Evolutionary conservation across 1,139 yeast genomes (phyloP), one percentile per base, ranked within the genome.

Genomic region (Diutina ranongensis): DNA sequence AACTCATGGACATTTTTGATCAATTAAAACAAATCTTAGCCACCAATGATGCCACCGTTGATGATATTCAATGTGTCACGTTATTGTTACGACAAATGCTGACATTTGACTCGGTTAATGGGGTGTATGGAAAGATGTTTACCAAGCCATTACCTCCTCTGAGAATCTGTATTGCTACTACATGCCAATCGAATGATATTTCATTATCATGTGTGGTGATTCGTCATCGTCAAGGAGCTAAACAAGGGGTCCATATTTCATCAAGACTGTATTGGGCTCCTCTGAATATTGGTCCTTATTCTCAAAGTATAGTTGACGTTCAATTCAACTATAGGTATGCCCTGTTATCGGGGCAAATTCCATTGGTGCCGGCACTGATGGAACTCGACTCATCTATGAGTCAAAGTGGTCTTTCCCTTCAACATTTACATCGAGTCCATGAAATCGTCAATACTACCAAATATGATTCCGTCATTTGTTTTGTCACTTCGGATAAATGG

Each of bases 181-280:
- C 55, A 0, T 56, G 81, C 2, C 67, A 80, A 1, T 46, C 52
- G 0, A 49, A 49, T 22, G 56, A 61, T 5, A 58, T 82, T 1
- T 83, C 78, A 52, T 57, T 88, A 12, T 83, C 94, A 0, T 78
- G 84, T 34, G 64, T 72, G 4, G 70, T 72, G 1, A 59, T 74
- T 5, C 57, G 58, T 54, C 55, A 2, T 49, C 57, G 45, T 0
- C 27, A 20, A 4, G 27, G 49, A 49, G 18, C 78, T 79, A 52
- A 65, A 65, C 36, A 15, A 38, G 97, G 97, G 0, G 66, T 92
- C 21, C 97, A 92, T 57, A 86, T 92, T 3, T 87, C 92, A 54
- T 87, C 97, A 1, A 71, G 92, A 48, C 87, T 96, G 27, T 88
- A 83, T 59, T 92, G 98, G 98, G 97, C 97, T 0, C 98, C 98